Evolutionary conservation across 2,329 filamentous ascomycete species (phyloP).

Genomic region (Rasamsonia emersonii): DNA sequence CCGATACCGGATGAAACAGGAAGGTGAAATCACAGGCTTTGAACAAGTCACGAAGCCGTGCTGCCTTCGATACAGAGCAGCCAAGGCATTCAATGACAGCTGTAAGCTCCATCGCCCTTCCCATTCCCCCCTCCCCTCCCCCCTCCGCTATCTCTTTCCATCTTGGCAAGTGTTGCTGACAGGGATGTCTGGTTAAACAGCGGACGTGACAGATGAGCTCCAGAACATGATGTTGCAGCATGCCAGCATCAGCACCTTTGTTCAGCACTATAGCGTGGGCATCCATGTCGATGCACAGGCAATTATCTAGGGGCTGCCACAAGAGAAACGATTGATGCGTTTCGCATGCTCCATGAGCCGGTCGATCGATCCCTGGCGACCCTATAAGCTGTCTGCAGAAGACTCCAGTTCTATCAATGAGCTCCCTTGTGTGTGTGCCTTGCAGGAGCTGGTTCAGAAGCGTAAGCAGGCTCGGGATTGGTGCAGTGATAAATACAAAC

Average conservation of each 20-base stretch:
- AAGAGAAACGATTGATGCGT: conserved; percentile 16
- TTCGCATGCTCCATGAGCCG: conserved; percentile 19
- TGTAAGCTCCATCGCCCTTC: conserved; percentile 17
- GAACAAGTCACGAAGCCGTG: conserved; percentile 24
- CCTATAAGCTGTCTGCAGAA: conserved; percentile 15
- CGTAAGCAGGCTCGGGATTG: conserved; percentile 12
- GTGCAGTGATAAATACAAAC: conserved; percentile 10
- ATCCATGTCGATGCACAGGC: conserved; percentile 18
- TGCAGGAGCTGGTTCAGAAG: conserved; percentile 14
- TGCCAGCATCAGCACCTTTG: conserved; percentile 18
- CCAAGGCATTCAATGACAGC: conserved; percentile 32
- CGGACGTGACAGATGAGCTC: conserved; percentile 11
- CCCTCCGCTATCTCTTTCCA: too few relatives aligned
- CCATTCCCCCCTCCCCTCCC: too few relatives aligned
- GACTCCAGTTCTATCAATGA: conserved; percentile 18
- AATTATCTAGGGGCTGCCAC: conserved; percentile 15
- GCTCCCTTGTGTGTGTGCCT: conserved; percentile 9
- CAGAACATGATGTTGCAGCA: conserved; percentile 18
- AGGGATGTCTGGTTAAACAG: conserved; percentile 6
- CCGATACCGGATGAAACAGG: conserved; percentile 18
- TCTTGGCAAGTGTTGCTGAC: too few relatives aligned
- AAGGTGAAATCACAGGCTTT: conserved; percentile 26
- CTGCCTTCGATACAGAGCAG: conserved; percentile 23
- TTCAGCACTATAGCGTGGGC: conserved; percentile 18
- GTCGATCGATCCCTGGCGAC: conserved; percentile 16